Conservation (phyloP, 2,329 filamentous ascomycete species). For the Xylariaceae sp. region DNA sequence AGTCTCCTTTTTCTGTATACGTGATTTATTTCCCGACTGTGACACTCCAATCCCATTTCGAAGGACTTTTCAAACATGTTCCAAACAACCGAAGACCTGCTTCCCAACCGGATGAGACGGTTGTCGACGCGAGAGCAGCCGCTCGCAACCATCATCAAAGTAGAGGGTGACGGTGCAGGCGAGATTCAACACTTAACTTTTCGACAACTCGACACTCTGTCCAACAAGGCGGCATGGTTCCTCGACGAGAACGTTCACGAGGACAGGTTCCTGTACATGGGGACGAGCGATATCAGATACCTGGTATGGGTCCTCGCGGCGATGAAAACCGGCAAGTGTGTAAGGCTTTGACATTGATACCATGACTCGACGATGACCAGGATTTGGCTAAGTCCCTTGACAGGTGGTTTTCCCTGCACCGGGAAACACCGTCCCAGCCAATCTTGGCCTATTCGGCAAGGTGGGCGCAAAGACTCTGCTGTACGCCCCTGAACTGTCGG, state of each 20-base stretch:
- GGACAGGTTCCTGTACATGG: constrained; percentile 22
- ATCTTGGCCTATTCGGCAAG: constrained; percentile 12
- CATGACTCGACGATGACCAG: neutral
- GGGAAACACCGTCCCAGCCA: constrained; percentile 11
- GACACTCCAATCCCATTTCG: too few species aligned
- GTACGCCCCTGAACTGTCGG: constrained; percentile 9
- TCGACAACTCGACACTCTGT: constrained; percentile 6
- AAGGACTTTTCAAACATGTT: neutral
- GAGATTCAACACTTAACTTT: neutral
- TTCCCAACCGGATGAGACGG: neutral
- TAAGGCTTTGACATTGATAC: constrained; percentile 3
- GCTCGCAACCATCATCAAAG: neutral
- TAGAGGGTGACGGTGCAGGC: neutral
- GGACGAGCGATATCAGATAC: constrained; percentile 22
- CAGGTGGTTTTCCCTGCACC: constrained; percentile 13
- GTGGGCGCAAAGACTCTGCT: constrained; percentile 12
- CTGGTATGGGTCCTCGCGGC: constrained; percentile 22
- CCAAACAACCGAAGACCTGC: neutral
- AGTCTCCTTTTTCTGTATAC: too few species aligned
- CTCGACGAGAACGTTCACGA: constrained; percentile 16
- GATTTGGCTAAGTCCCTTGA: neutral
- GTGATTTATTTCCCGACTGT: too few species aligned
- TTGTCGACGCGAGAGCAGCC: neutral
- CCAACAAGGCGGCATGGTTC: constrained; percentile 26
- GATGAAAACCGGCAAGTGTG: constrained; percentile 24